These are phyloP conservation scores for Pichia nanzhaoensis DNA, from an alignment of 805 yeast genomes.

Conservation along the genomic window DNA sequence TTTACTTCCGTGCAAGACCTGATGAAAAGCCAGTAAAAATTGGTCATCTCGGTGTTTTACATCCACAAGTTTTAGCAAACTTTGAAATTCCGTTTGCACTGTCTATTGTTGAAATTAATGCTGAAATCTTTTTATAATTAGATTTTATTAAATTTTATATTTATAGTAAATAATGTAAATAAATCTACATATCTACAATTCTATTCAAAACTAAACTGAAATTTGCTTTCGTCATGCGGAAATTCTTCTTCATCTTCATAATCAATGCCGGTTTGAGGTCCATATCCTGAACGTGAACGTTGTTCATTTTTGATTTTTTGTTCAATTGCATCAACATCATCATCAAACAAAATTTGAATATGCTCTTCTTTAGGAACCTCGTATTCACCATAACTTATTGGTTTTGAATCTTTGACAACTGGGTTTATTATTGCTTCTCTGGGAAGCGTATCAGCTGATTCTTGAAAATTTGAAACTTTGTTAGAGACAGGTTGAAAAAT, in stretches of 20 bases:
- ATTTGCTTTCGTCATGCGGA: conserved; percentile 27
- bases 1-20: conserved; percentile 61
- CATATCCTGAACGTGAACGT: conserved; percentile 11
- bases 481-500: conserved; percentile 1
- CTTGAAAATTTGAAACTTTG: no score
- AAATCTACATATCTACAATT: not conserved
- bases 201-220: conserved; percentile 26
- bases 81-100: conserved; percentile 94
- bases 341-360: conserved; percentile 19
- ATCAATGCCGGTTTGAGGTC: conserved; percentile 16
- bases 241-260: conserved; percentile 33
- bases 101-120: conserved; percentile 81
- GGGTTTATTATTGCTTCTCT: not conserved
- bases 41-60: conserved; percentile 90
- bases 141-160: not conserved
- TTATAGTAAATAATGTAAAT: not conserved
- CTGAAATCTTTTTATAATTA: conserved; percentile 71
- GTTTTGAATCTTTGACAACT: not conserved
- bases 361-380: conserved; percentile 16
- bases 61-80: conserved; percentile 82
- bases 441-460: no score
- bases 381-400: conserved; percentile 19
- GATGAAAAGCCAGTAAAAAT: conserved; percentile 52
- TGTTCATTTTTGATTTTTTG: conserved; percentile 7
- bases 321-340: conserved; percentile 16